These are phyloP conservation scores for Echinosophora koreensis DNA, from an alignment of 306 rosid genomes.

Conservation along the genomic window DNA sequence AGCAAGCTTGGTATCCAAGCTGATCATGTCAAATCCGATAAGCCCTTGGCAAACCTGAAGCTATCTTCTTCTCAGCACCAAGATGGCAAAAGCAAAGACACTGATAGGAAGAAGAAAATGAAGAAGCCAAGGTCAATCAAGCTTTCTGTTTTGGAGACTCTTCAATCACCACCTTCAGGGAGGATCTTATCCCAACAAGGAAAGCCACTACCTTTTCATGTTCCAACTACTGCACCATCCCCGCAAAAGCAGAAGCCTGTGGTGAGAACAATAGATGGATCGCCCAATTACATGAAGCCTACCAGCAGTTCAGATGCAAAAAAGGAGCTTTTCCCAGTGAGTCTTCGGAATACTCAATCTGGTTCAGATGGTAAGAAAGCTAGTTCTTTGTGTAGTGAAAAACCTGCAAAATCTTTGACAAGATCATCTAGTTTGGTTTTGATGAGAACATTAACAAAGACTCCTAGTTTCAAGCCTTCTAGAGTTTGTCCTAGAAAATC, in stretches of 20 bases:
- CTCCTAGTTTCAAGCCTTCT: constrained; percentile 58
- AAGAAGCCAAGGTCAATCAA: constrained; percentile 65
- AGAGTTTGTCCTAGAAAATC: constrained; percentile 55
- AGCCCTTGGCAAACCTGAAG: constrained; percentile 50
- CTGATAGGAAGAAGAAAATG: constrained; percentile 67
- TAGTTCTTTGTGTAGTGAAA: constrained; percentile 49
- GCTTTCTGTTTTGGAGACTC: constrained; percentile 60
- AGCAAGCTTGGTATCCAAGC: constrained; percentile 61
- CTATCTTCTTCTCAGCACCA: constrained; percentile 55
- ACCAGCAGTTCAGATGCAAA: constrained; percentile 78
- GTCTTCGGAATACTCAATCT: constrained; percentile 49
- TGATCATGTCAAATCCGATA: constrained; percentile 54
- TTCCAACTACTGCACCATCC: constrained; percentile 45
- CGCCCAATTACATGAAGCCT: constrained; percentile 84
- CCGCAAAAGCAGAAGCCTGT: constrained; percentile 53
- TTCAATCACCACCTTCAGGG: constrained; percentile 50
- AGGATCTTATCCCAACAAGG: constrained; percentile 55
- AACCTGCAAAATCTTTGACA: constrained; percentile 48
- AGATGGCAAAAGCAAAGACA: constrained; percentile 61
- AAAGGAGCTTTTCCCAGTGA: constrained; percentile 58
- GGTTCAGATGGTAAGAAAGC: constrained; percentile 53
- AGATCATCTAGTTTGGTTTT: constrained; percentile 59
- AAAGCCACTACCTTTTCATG: constrained; percentile 53
- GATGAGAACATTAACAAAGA: constrained; percentile 56
- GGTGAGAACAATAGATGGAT: constrained; percentile 42